Evolutionary conservation across 1,284 basidiomycete genomes (phyloP), one percentile per base, ranked within the genome.

Genomic region (Apiotrichum gamsii): DNA sequence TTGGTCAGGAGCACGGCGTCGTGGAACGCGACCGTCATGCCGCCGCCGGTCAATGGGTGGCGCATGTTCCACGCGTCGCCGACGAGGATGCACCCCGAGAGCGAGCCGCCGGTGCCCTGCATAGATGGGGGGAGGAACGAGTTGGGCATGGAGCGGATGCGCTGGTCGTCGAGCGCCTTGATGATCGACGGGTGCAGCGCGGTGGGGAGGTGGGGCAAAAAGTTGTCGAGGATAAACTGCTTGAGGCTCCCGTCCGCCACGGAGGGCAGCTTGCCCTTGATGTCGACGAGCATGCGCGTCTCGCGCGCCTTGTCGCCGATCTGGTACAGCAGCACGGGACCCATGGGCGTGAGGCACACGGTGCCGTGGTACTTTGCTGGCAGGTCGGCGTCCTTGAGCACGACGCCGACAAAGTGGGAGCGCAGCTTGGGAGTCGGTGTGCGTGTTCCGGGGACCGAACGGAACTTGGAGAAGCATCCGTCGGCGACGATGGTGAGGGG

Each of bases 31-130:
- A 94, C 90, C 1, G 89, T 91, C 91, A 96, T 96, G 6, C 91
- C 91, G 16, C 90, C 94, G 10, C 95, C 95, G 0, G 94, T 98
- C 11, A 99, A 78, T 0, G 95, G 94, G 72, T 99, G 95, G 1
- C 95, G 85, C 93, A 98, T 98, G 70, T 98, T 99, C 85, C 91
- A 94, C 1, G 94, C 84, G 69, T 98, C 95, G 5, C 95, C 95
- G 33, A 96, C 77, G 47, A 98, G 80, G 54, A 98, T 77, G 8
- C 84, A 83, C 18, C 93, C 91, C 45, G 41, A 35, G 15, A 67
- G 54, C 10, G 84, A 10, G 76, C 73, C 28, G 69, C 70, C 45
- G 5, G 59, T 56, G 11, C 87, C 88, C 67, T 97, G 95, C 63
- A 85, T 78, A 15, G 83, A 78, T 0, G 93, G 77, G 0, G 93